Percentiles rank a stretch among this genome's conserved stretches.
These are phyloP conservation scores for Aspergillus amoenus DNA, from an alignment of 2,329 filamentous ascomycete species.

Conservation along the genomic window DNA sequence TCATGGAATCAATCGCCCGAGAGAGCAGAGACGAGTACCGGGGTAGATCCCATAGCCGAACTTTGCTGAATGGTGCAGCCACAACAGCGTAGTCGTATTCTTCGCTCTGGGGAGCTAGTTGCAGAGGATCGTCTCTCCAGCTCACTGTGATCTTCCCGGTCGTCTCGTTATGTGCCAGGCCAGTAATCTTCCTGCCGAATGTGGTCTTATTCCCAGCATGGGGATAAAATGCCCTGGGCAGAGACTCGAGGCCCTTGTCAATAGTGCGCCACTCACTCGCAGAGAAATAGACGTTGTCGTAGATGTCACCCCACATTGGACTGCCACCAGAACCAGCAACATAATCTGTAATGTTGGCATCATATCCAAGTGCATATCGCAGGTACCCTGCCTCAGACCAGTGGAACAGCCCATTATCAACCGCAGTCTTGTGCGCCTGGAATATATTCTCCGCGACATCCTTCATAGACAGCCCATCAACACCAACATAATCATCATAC, in stretches of 20 bases:
- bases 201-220: conserved; percentile 58
- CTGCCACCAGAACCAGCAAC: conserved; percentile 45
- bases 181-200: conserved; percentile 58
- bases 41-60: conserved; percentile 62
- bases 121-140: conserved; percentile 49
- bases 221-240: conserved; percentile 64
- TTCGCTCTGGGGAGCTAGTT: conserved; percentile 45
- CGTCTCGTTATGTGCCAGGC: conserved; percentile 53
- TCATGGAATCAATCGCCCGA: conserved; percentile 50
- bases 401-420: conserved; percentile 58
- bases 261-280: conserved; percentile 65
- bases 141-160: conserved; percentile 57
- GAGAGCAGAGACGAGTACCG: conserved; percentile 51
- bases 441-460: conserved; percentile 40
- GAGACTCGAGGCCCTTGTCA: conserved; percentile 58
- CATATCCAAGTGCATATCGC: conserved; percentile 56
- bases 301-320: conserved; percentile 52
- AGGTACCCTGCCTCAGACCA: conserved; percentile 67
- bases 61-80: conserved; percentile 62
- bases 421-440: conserved; percentile 54
- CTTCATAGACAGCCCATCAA: conserved; percentile 26
- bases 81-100: conserved; percentile 68
- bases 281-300: conserved; percentile 60
- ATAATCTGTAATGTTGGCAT: conserved; percentile 57
- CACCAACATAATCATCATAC: conserved; percentile 36